Conservation (phyloP, 2,329 filamentous ascomycete species). For the Chrysoporthe deuterocubensis region DNA sequence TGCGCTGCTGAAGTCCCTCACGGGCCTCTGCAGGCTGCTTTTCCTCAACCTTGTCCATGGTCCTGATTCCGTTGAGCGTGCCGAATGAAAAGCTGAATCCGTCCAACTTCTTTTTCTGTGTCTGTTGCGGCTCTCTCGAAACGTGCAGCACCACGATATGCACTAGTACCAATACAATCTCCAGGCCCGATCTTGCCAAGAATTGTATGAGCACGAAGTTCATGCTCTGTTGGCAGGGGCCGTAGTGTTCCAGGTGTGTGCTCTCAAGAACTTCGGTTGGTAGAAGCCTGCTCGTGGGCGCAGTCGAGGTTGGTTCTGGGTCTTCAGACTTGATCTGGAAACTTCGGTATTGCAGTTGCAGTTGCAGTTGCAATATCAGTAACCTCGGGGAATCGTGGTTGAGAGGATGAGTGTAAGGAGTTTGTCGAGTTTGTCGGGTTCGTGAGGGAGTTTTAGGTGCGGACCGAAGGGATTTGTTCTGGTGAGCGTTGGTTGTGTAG, state of each 20-base stretch:
- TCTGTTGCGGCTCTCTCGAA: not conserved
- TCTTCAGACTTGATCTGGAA: not conserved
- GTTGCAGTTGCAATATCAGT: too few species aligned
- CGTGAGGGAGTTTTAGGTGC: not conserved
- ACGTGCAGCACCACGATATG: slow-evolving; percentile 18
- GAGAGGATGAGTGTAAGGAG: not conserved
- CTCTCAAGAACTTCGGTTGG: not conserved
- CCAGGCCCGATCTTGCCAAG: slow-evolving; percentile 19
- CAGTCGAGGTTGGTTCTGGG: not conserved
- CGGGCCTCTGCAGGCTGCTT: slow-evolving; percentile 8
- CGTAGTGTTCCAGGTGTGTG: not conserved
- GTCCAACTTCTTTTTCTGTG: slow-evolving; percentile 7
- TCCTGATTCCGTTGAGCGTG: slow-evolving; percentile 11
- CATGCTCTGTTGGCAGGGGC: slow-evolving; percentile 18
- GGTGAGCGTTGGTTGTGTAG: slow-evolving; percentile 3
- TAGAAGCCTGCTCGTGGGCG: not conserved
- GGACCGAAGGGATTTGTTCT: not conserved
- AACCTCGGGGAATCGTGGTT: not conserved
- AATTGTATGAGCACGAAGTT: slow-evolving; percentile 27
- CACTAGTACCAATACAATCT: slow-evolving; percentile 15
- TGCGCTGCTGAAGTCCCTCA: slow-evolving; percentile 25
- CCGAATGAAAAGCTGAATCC: slow-evolving; percentile 5
- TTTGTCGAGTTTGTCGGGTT: not conserved
- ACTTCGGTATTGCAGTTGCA: too few species aligned
- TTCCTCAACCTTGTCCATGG: slow-evolving; percentile 22